Evolutionary conservation across 805 yeast genomes (phyloP).

Genomic region (Metschnikowia santaceciliae): DNA sequence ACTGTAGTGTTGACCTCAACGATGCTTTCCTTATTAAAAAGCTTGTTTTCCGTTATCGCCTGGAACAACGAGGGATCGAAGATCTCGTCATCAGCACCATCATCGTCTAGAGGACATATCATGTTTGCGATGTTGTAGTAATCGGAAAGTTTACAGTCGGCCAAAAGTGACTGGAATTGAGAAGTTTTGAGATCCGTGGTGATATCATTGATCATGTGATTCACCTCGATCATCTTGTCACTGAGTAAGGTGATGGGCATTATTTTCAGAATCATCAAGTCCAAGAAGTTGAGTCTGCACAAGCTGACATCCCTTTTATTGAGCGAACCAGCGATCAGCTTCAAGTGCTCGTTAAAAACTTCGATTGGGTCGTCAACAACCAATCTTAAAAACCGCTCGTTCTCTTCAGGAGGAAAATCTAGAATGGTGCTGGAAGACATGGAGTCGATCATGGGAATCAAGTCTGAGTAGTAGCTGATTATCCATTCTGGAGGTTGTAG

Average conservation of each 20-base stretch:
- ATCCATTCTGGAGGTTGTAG: slow-evolving; percentile 84
- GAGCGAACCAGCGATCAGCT: slow-evolving; percentile 23
- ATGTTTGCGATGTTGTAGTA: slow-evolving; percentile 62
- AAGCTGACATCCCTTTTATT: slow-evolving; percentile 37
- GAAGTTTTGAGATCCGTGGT: slow-evolving; percentile 39
- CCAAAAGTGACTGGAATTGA: slow-evolving; percentile 47
- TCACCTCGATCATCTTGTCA: slow-evolving; percentile 33
- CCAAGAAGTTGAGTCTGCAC: slow-evolving; percentile 56
- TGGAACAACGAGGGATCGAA: slow-evolving; percentile 61
- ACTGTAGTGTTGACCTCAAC: slow-evolving; percentile 42
- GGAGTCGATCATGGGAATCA: slow-evolving; percentile 53
- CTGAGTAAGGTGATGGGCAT: slow-evolving; percentile 42
- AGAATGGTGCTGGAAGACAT: slow-evolving; percentile 36
- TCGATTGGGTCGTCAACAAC: slow-evolving; percentile 47
- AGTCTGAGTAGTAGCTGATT: slow-evolving; percentile 56
- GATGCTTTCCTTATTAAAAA: slow-evolving; percentile 46
- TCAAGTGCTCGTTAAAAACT: slow-evolving; percentile 33
- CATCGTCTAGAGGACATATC: slow-evolving; percentile 64
- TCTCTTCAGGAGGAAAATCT: slow-evolving; percentile 33
- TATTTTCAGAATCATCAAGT: slow-evolving; percentile 52
- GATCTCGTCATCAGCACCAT: slow-evolving; percentile 54
- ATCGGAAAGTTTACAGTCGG: slow-evolving; percentile 52
- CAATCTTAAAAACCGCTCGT: slow-evolving; percentile 34
- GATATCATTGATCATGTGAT: slow-evolving; percentile 29
- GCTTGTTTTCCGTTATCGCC: slow-evolving; percentile 59